Evolutionary conservation across 768 basidiomycete species (phyloP).

Genomic region (Dentipellis fragilis): DNA sequence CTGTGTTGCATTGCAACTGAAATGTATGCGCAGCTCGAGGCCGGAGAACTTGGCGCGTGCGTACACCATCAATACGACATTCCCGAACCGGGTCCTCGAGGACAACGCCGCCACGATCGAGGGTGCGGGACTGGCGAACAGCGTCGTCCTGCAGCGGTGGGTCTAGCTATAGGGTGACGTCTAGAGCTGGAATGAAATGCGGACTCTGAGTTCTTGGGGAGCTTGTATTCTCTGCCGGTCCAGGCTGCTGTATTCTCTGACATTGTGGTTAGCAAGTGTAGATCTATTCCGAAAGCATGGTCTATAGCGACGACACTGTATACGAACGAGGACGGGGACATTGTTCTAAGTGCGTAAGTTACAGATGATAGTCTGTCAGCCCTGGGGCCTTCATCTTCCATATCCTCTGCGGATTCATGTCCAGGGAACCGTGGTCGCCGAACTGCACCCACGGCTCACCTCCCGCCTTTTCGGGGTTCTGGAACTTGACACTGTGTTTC

Average conservation of each 20-base stretch:
- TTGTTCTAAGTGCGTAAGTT: background rate
- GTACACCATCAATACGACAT: slow-evolving; percentile 13
- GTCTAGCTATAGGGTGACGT: too few relatives aligned
- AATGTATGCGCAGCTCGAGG: slow-evolving; percentile 5
- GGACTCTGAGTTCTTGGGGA: too few relatives aligned
- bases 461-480: slow-evolving; percentile 10
- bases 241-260: too few relatives aligned
- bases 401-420: slow-evolving; percentile 11
- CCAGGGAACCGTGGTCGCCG: slow-evolving; percentile 11
- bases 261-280: too few relatives aligned
- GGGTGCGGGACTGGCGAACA: slow-evolving; percentile 10
- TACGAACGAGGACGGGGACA: too few relatives aligned
- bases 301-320: too few relatives aligned
- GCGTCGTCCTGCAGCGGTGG: slow-evolving; percentile 15
- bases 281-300: too few relatives aligned
- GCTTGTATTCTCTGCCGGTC: too few relatives aligned
- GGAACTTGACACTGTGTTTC: slow-evolving; percentile 16
- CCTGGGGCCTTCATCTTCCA: slow-evolving; percentile 20
- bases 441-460: slow-evolving; percentile 10
- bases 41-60: slow-evolving; percentile 8
- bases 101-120: slow-evolving; percentile 9
- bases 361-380: slow-evolving; percentile 5
- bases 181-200: background rate
- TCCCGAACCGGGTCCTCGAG: slow-evolving; percentile 14
- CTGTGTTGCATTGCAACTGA: background rate